Evolutionary conservation across 257 asterid species (phyloP).

Genomic region (Scutellaria baicalensis): DNA sequence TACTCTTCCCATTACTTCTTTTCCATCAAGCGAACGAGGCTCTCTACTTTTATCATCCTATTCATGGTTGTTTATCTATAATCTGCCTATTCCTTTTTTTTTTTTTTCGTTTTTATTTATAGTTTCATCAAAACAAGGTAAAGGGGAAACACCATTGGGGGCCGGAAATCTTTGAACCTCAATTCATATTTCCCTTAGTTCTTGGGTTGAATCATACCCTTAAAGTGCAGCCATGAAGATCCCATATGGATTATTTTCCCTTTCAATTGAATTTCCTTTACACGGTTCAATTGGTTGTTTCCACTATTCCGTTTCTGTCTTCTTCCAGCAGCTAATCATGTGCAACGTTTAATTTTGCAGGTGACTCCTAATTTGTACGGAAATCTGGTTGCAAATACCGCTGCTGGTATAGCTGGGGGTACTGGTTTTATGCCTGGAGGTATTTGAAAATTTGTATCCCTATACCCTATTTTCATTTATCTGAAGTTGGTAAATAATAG

Average conservation of each 20-base stretch:
- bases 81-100: not conserved
- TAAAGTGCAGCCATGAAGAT: not conserved
- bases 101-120: not conserved
- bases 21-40: not conserved
- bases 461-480: slow-evolving; percentile 5
- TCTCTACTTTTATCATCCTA: not conserved
- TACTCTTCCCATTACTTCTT: not conserved
- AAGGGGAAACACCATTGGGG: not conserved
- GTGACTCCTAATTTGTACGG: slow-evolving; percentile 98
- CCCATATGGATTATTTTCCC: not conserved
- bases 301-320: not conserved
- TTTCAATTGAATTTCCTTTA: not conserved
- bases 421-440: slow-evolving; percentile 99
- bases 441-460: slow-evolving; percentile 18
- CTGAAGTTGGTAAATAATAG: slow-evolving; percentile 41
- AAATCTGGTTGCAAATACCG: slow-evolving; percentile 78
- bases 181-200: not conserved
- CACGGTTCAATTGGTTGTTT: not conserved
- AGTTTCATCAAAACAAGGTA: not conserved
- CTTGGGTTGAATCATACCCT: not conserved
- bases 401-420: slow-evolving; percentile 99
- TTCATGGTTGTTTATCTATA: not conserved
- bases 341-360: slow-evolving; percentile 31
- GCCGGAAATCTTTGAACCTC: not conserved
- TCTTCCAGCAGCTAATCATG: not conserved